Evolutionary conservation across 2,329 filamentous ascomycete species (phyloP).

Genomic region (Aspergillus udagawae): DNA sequence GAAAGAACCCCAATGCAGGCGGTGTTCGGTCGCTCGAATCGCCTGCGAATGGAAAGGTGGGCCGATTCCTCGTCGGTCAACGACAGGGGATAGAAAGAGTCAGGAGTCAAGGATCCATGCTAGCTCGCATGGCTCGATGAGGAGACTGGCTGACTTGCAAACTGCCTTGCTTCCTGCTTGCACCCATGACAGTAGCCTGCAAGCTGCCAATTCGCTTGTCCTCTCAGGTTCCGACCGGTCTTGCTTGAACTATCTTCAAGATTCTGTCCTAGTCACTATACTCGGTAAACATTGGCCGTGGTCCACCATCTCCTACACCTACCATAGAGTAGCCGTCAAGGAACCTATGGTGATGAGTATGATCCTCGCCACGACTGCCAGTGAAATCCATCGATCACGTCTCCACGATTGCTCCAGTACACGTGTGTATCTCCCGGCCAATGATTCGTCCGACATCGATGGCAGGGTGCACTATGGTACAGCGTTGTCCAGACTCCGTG

Average conservation of each 20-base stretch:
- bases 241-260: conserved; percentile 20
- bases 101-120: not conserved
- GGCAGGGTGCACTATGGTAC: conserved; percentile 22
- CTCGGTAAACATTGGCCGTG: conserved; percentile 27
- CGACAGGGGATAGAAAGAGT: conserved; percentile 1
- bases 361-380: conserved; percentile 23
- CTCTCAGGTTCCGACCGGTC: conserved; percentile 20
- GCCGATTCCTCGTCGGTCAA: conserved; percentile 16
- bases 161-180: conserved; percentile 8
- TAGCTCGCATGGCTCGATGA: not conserved
- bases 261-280: conserved; percentile 22
- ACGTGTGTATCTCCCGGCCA: not conserved
- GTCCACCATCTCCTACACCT: conserved; percentile 24
- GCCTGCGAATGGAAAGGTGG: conserved; percentile 25
- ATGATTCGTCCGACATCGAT: conserved; percentile 15
- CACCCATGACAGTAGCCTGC: conserved; percentile 7
- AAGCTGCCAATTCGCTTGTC: conserved; percentile 20
- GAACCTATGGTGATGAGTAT: conserved; percentile 29
- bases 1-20: conserved; percentile 22
- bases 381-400: conserved; percentile 18
- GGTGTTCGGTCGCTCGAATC: conserved; percentile 19
- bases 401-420: conserved; percentile 13
- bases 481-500: conserved; percentile 21
- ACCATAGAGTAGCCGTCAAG: conserved; percentile 22
- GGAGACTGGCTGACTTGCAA: not conserved